Percentiles rank a stretch among this genome's conserved stretches.
phyloP scores from a whole-genome alignment of 192 early-diverging fungal genomes.

The Podila epicladia region DNA sequence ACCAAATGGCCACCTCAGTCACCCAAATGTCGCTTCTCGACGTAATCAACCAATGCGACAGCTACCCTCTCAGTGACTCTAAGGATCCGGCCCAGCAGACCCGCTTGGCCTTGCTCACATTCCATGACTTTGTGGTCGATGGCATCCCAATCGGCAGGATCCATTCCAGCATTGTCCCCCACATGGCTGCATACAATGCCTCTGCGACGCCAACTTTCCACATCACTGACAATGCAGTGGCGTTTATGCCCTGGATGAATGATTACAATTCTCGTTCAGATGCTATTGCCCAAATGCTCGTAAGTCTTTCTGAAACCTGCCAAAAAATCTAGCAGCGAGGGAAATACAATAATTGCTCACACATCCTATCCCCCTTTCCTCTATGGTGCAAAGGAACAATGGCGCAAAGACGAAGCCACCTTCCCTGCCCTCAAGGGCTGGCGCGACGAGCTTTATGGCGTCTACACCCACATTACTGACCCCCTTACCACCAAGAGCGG shows the following conservation, averaged over 20 bases:
- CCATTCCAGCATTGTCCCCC: conserved; percentile 24
- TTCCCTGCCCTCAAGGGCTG: conserved; percentile 65
- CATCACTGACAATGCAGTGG: conserved; percentile 44
- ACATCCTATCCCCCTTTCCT: too few relatives aligned
- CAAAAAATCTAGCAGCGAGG: too few relatives aligned
- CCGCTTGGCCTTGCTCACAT: conserved; percentile 3
- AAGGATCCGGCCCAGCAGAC: conserved; percentile 15
- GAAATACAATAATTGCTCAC: neutral
- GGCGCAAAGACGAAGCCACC: conserved; percentile 24
- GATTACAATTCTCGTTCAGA: conserved; percentile 53
- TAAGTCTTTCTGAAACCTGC: neutral
- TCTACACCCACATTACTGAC: conserved; percentile 65
- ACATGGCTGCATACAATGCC: conserved; percentile 53
- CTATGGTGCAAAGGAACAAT: neutral
- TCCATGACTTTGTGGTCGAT: conserved; percentile 49
- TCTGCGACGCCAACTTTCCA: conserved; percentile 45
- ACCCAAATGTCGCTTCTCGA: conserved; percentile 38
- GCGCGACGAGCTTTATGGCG: conserved; percentile 88
- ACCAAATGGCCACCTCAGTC: neutral
- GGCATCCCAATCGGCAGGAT: conserved; percentile 52
- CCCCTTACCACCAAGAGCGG: conserved; percentile 30
- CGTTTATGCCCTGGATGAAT: conserved; percentile 47
- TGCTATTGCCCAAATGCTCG: conserved; percentile 46
- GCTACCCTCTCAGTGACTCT: conserved; percentile 50
- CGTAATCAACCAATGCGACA: conserved; percentile 59